Evolutionary conservation across 1,284 basidiomycete species (phyloP), one percentile per base, ranked within the genome.

Genomic region (Austroboletus novae-zelandiae): DNA sequence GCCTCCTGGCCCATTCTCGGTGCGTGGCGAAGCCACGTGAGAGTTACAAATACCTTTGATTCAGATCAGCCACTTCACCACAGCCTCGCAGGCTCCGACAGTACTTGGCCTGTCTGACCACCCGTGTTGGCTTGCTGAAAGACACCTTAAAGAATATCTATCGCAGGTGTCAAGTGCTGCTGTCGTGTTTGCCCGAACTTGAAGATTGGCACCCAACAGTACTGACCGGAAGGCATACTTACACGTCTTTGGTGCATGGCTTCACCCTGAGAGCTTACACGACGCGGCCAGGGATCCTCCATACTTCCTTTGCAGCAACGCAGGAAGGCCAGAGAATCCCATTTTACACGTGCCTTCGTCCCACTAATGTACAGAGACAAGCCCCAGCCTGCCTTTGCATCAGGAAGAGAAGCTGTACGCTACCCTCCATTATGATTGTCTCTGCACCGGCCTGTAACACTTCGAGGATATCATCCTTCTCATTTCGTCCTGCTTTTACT

Each of bases 1-100:
- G 60, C 65, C 65, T 66, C 50, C 60, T 65, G 53, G 48, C 47
- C 59, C 59, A 54, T 65, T 53, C 62, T 58, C 55, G 50, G 62
- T 54, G 64, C 61, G 56, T 66, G 65, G 64, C 59, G 52, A 46
- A 27, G 43, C 61, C 63, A 67, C 65, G 62, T 67, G 62, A 67
- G 57, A 40, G 32, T 48, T 52, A 39, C 55, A 55, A 57, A 59
- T 37, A 45, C 36, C 50, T 32, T 60, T 48, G 39, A 45, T 49
- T 48, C 47, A 57, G 47, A 57, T 57, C 55, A 58, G 45, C 59
- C 52, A 61, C 52, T 43, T 31, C 34, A 7, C 14, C 40, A 50
- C 54, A 43, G 32, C 42, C 32, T n/a, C 30, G n/a, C 30, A 13
- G 37, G 13, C 37, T n/a, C 10, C 35, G 37, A 8, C 17, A 13